Base-by-base conservation (phyloP, 129 eudicot species). In the Smallanthus sonchifolius region DNA sequence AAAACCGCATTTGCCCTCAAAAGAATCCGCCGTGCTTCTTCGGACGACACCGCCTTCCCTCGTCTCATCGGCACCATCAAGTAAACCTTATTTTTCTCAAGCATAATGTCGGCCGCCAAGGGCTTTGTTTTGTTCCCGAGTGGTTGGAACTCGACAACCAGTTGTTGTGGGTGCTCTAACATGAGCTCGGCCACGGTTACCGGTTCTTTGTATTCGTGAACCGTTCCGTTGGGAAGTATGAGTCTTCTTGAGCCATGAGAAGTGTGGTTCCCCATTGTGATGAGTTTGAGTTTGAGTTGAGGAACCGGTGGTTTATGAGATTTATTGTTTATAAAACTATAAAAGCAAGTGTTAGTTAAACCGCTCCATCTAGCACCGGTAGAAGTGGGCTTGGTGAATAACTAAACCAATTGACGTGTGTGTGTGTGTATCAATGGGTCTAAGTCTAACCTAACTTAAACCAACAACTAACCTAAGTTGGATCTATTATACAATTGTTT, bases 141-240 rank as follows among this genome's bases (percentile, higher is more conserved):
- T 0, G 83, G 14, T 10, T 73, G 70, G 10, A 87, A 81, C 24
- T 93, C 98, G 14, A 89, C 90, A 24, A 93, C 98, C 37, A 75
- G 78, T 67, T 87, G 89, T 64, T 79, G 82, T 13, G 82, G 82
- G 64, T 79, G 78, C 6, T 93, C 98, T 14, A 93, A 38, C 98
- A 93, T 93, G 45, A 93, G 86, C 78, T 93, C 96, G 1, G 96
- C 98, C 20, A 73, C 98, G 0, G 95, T 90, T 39, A 90, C 43
- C 0, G 91, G 85, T 38, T 77, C 7, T 64, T 82, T 76, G 81
- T 78, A 86, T 43, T 80, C 81, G 16, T 81, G 86, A 4, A 90
- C 70, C n/a, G 82, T 80, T 54, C 96, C 98, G 20, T 87, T 83
- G 5, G 87, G 75, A 6, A 93, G 85, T 36, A 93, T 71, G 40